Conservation (phyloP, 2,329 filamentous ascomycete species). For the Microdochium trichocladiopsis region DNA sequence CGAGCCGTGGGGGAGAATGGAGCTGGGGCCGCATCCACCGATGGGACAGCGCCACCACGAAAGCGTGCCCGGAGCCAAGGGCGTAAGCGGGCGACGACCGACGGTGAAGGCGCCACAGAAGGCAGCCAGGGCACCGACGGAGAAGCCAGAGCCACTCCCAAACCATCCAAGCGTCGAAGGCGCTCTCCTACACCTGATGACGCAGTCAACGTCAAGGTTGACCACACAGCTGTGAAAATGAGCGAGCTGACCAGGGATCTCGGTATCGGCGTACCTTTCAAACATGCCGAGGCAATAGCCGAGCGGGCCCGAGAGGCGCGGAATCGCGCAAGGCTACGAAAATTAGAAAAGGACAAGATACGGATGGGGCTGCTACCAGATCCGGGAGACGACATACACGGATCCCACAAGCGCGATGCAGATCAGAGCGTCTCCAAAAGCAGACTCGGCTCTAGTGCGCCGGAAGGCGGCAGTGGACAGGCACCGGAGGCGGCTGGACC, state of each 20-base stretch:
- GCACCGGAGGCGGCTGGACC: conserved; percentile 21
- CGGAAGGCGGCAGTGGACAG: conserved; percentile 9
- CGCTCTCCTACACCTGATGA: conserved; percentile 55
- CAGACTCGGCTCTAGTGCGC: conserved; percentile 9
- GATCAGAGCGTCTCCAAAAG: conserved; percentile 5
- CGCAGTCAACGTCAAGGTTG: conserved; percentile 55
- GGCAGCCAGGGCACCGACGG: conserved; percentile 14
- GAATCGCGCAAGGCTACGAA: conserved; percentile 28
- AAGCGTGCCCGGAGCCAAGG: conserved; percentile 5
- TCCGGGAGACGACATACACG: conserved; percentile 9
- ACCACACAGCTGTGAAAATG: conserved; percentile 63
- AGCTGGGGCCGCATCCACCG: conserved; percentile 7
- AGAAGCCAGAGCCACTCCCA: conserved; percentile 10
- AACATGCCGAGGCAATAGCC: conserved; percentile 65
- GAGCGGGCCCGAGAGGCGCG: conserved; percentile 49
- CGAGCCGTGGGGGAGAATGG: conserved; percentile 7
- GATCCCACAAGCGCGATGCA: conserved; percentile 4
- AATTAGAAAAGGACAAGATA: conserved; percentile 25
- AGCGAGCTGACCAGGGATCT: conserved; percentile 64
- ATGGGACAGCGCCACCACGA: conserved; percentile 1
- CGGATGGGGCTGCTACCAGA: conserved; percentile 14
- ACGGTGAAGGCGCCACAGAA: conserved; percentile 1
- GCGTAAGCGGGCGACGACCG: not conserved
- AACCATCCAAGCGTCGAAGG: conserved; percentile 18
- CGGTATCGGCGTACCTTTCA: conserved; percentile 67